phyloP scores from a whole-genome alignment of 2,329 filamentous ascomycete genomes.

The Diaporthe citrichinensis region DNA sequence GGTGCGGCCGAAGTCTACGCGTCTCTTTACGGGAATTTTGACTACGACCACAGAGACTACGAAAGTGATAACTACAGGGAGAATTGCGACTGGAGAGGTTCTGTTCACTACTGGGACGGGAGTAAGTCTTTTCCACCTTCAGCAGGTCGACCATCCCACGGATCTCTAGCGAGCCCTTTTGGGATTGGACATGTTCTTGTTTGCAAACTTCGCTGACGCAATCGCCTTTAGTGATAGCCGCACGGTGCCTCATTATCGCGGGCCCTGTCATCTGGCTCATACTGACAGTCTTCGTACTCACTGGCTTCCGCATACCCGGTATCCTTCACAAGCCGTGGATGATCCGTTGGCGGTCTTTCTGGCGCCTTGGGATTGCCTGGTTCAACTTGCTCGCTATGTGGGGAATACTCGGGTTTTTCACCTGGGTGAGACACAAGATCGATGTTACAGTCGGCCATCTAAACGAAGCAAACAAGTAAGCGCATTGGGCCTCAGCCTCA shows the following conservation, averaged over 20 bases:
- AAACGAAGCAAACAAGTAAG: neutral
- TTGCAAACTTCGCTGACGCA: neutral
- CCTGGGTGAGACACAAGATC: slow-evolving; percentile 25
- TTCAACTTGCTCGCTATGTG: slow-evolving; percentile 37
- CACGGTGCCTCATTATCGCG: slow-evolving; percentile 41
- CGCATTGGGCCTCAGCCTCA: too few species aligned
- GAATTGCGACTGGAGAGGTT: slow-evolving; percentile 43
- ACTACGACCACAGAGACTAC: slow-evolving; percentile 37
- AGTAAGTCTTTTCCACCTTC: neutral
- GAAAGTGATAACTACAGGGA: neutral
- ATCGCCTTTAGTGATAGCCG: slow-evolving; percentile 15
- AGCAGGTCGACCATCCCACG: neutral
- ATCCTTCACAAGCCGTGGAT: slow-evolving; percentile 31
- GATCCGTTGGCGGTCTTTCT: slow-evolving; percentile 12
- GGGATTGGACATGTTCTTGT: neutral
- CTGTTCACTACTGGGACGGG: slow-evolving; percentile 39
- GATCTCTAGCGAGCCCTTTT: neutral
- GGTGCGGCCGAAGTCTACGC: slow-evolving; percentile 38
- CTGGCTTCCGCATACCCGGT: slow-evolving; percentile 41
- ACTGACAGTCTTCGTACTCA: slow-evolving; percentile 41
- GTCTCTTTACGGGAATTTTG: slow-evolving; percentile 41
- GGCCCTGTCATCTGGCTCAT: slow-evolving; percentile 41
- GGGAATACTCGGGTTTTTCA: slow-evolving; percentile 32
- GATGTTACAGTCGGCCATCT: neutral
- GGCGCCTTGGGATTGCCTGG: slow-evolving; percentile 31